Base-by-base conservation (phyloP, 2,329 filamentous ascomycete species). In the Pestalotiopsis sp. region DNA sequence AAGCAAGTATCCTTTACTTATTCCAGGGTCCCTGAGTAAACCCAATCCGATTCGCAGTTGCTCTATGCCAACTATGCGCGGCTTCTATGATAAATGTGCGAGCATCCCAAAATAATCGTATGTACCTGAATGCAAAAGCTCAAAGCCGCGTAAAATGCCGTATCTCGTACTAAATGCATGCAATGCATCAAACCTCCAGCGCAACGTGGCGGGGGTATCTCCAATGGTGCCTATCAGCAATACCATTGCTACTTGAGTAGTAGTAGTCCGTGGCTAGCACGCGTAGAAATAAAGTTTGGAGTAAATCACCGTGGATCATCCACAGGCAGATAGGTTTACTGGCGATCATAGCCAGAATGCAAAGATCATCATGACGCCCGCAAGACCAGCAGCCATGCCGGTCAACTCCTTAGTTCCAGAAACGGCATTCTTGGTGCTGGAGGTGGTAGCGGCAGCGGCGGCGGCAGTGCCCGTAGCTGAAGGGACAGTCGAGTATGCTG, bases 281-380 rank as follows among this genome's bases (percentile, higher is more conserved):
- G 26, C 26, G 4, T 48, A 64, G 61, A 64, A 64, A n/a, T 24
- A 39, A 64, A 64, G 30, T 52, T 52, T 20, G 17, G 20, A 20
- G 44, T 58, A 10, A 24, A 26, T 35, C 9, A 58, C 26, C 11
- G 56, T 13, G 13, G 17, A 63, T 52, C 6, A 26, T 48, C 26
- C n/a, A 26, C 61, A 35, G 20, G 10, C 61, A 44, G 11, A 44
- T 17, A 44, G 20, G 24, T 26, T 30, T 48, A 11, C 11, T 52
- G 9, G 11, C 40, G 11, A 60, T 80, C 76, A 85, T 68, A 86
- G 73, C 81, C 83, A 86, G 68, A 84, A 80, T 40, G 84, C 80
- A 69, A 86, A 85, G 55, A 84, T 78, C 68, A 86, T 76, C 83
- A 86, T 84, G n/a, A 87, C 83, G 40, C 78, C 80, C 1, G 82